Conservation (phyloP, 2,329 filamentous ascomycete species). For the Fusarium redolens region DNA sequence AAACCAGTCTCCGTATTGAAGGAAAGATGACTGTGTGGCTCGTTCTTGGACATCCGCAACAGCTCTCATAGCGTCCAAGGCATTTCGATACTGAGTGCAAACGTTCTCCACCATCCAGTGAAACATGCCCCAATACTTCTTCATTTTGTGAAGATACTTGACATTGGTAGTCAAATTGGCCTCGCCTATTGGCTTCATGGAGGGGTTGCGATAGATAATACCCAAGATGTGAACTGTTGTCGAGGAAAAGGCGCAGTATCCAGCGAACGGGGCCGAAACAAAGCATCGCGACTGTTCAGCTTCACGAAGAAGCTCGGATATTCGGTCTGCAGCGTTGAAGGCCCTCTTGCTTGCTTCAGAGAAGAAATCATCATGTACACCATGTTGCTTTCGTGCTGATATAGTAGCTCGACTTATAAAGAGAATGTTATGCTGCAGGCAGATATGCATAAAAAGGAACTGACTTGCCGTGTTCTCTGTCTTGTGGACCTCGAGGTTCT, state of each 20-base stretch:
- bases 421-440: slow-evolving; percentile 87
- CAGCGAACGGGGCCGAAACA: slow-evolving; percentile 90
- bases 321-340: slow-evolving; percentile 84
- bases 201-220: slow-evolving; percentile 85
- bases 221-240: slow-evolving; percentile 95
- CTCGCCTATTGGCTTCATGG: slow-evolving; percentile 81
- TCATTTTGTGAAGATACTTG: slow-evolving; percentile 92
- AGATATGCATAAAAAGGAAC: slow-evolving; percentile 91
- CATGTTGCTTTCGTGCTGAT: slow-evolving; percentile 73
- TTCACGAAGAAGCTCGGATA: slow-evolving; percentile 85
- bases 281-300: slow-evolving; percentile 75
- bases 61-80: slow-evolving; percentile 80
- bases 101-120: slow-evolving; percentile 95
- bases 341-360: slow-evolving; percentile 79
- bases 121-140: slow-evolving; percentile 98
- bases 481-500: slow-evolving; percentile 86
- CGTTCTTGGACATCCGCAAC: slow-evolving; percentile 65
- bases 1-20: slow-evolving; percentile 98
- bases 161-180: slow-evolving; percentile 88
- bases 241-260: slow-evolving; percentile 93
- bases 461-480: slow-evolving; percentile 89
- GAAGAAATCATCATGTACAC: slow-evolving; percentile 82
- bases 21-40: slow-evolving; percentile 71
- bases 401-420: slow-evolving; percentile 92
- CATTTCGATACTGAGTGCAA: slow-evolving; percentile 86